These are phyloP conservation scores for Gracilaria gracilis DNA, from an alignment of 23 red algal genomes.

Conservation along the genomic window DNA sequence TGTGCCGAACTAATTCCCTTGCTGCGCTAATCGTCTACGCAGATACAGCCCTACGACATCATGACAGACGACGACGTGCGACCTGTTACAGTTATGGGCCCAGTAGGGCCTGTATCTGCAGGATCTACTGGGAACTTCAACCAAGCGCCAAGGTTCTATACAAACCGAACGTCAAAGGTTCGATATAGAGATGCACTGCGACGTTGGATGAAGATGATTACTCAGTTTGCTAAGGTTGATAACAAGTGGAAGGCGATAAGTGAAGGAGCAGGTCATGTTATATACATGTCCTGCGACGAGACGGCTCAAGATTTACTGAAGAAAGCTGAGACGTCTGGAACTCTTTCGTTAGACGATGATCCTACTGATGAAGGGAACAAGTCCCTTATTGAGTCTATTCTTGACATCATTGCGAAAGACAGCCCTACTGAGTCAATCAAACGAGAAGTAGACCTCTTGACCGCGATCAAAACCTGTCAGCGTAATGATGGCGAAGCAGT, in stretches of 20 bases:
- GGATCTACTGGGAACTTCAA: background rate
- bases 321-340: conserved; percentile 6
- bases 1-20: background rate
- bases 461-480: background rate
- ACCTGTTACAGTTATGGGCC: conserved; percentile 33
- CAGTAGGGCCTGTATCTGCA: conserved; percentile 11
- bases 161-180: conserved; percentile 14
- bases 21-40: background rate
- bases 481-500: background rate
- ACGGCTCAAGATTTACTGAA: conserved; percentile 41
- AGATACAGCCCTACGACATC: conserved; percentile 2
- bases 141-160: conserved; percentile 13
- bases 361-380: background rate
- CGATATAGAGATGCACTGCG: conserved; percentile 18
- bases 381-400: conserved; percentile 2
- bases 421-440: conserved; percentile 31
- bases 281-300: conserved; percentile 41
- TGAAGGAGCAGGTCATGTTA: conserved; percentile 33
- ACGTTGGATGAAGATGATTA: conserved; percentile 48
- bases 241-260: conserved; percentile 30
- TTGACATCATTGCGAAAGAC: conserved; percentile 42
- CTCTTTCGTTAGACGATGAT: background rate
- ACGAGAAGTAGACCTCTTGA: conserved; percentile 18
- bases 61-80: background rate
- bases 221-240: conserved; percentile 18